phyloP scores from a whole-genome alignment of 495 filamentous ascomycete species.

The Bryoglossum gracile region DNA sequence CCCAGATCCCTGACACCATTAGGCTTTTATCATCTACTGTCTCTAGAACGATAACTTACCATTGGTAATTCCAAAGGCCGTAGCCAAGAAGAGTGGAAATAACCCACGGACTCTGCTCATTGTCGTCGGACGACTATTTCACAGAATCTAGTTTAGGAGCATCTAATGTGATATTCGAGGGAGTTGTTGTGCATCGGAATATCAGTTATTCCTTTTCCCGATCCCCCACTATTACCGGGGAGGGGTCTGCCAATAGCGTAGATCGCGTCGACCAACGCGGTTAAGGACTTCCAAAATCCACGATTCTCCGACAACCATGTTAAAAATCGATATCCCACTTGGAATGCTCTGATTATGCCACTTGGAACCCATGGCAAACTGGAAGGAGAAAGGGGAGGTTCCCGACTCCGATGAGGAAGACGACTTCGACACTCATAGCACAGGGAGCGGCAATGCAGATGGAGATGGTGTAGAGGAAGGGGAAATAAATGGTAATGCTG shows the following conservation, averaged over 20 bases:
- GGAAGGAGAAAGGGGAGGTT: constrained; percentile 51
- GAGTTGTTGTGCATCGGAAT: neutral
- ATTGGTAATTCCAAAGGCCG: constrained; percentile 21
- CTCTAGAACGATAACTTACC: constrained; percentile 11
- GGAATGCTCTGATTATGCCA: constrained; percentile 15
- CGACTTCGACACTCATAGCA: constrained; percentile 23
- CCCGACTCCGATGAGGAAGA: constrained; percentile 53
- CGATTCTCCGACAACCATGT: neutral
- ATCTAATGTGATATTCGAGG: neutral
- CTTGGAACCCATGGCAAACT: constrained; percentile 39
- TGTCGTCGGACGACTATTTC: neutral
- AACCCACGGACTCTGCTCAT: constrained; percentile 27
- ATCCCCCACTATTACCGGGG: too few relatives aligned
- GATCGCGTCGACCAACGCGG: constrained; percentile 3
- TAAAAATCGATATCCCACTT: neutral
- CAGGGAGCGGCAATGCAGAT: neutral
- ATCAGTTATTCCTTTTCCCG: too few relatives aligned
- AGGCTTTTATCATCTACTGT: neutral
- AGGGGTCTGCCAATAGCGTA: neutral
- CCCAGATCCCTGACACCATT: constrained; percentile 33
- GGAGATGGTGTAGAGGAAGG: too few relatives aligned
- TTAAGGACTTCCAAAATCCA: neutral
- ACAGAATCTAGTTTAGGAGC: neutral
- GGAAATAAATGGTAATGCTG: too few relatives aligned
- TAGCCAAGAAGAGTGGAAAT: constrained; percentile 19